Conservation (phyloP, 805 yeast genomes). For the Groenewaldozyma tartarivorans region DNA sequence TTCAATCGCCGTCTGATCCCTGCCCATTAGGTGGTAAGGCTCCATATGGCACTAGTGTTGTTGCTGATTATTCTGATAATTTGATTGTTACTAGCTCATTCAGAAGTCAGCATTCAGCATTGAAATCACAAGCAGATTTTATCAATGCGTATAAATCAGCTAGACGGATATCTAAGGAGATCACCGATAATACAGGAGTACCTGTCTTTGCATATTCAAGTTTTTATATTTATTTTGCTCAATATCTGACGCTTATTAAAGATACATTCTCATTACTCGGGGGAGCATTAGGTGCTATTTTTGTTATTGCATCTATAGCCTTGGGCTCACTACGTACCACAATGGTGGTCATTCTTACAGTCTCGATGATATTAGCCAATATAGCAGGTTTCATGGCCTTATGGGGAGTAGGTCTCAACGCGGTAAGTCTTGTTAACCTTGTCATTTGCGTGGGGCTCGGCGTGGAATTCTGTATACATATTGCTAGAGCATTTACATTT, state of each 20-base stretch:
- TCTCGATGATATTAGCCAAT: slow-evolving; percentile 54
- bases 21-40: slow-evolving; percentile 96
- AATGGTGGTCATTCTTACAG: slow-evolving; percentile 44
- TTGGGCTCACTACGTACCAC: slow-evolving; percentile 64
- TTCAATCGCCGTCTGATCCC: slow-evolving; percentile 70
- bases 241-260: slow-evolving; percentile 58
- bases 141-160: slow-evolving; percentile 72
- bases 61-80: slow-evolving; percentile 31
- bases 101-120: slow-evolving; percentile 69
- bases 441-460: slow-evolving; percentile 89
- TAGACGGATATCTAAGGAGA: slow-evolving; percentile 50
- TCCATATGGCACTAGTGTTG: slow-evolving; percentile 61
- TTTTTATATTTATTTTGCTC: slow-evolving; percentile 87
- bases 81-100: slow-evolving; percentile 53
- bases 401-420: slow-evolving; percentile 72
- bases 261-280: slow-evolving; percentile 47
- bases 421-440: slow-evolving; percentile 80
- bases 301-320: slow-evolving; percentile 43
- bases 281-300: slow-evolving; percentile 42
- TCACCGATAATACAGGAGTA: slow-evolving; percentile 30
- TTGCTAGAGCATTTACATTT: slow-evolving; percentile 65
- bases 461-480: slow-evolving; percentile 87
- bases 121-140: slow-evolving; percentile 75
- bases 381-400: slow-evolving; percentile 74
- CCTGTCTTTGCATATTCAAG: slow-evolving; percentile 85